Evolutionary conservation across 768 basidiomycete genomes (phyloP).

Genomic region (Agaricus blazei): DNA sequence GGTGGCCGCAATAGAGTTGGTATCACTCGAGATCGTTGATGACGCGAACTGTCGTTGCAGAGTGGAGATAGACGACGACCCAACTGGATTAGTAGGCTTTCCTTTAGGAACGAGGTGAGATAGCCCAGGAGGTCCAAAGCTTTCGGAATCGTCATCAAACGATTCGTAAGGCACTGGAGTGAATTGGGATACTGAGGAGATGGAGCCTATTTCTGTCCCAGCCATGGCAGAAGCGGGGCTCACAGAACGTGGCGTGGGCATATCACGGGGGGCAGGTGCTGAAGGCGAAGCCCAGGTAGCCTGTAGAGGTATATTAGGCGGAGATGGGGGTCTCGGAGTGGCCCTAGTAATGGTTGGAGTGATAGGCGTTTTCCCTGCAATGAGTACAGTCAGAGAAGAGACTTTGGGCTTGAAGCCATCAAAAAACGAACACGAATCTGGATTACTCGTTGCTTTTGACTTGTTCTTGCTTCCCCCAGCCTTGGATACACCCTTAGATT

Average conservation of each 20-base stretch:
- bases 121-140: neutral
- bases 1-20: neutral
- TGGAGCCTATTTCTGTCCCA: neutral
- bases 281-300: neutral
- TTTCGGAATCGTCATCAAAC: neutral
- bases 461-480: neutral
- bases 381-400: neutral
- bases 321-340: neutral
- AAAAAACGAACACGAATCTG: slow-evolving; percentile 1
- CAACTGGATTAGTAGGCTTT: slow-evolving; percentile 1
- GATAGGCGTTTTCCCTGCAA: slow-evolving; percentile 5
- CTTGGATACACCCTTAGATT: neutral
- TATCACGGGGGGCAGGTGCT: neutral
- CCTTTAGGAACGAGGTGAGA: neutral
- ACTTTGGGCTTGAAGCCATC: no score
- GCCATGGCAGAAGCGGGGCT: neutral
- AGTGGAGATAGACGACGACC: slow-evolving; percentile 1
- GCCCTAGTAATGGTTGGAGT: neutral
- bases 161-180: neutral
- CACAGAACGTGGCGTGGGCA: neutral
- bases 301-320: neutral
- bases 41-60: slow-evolving; percentile 1
- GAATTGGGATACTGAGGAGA: neutral
- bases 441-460: neutral
- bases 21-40: neutral